Base-by-base conservation (phyloP, 257 asterid species). In the Lycium ferocissimum region DNA sequence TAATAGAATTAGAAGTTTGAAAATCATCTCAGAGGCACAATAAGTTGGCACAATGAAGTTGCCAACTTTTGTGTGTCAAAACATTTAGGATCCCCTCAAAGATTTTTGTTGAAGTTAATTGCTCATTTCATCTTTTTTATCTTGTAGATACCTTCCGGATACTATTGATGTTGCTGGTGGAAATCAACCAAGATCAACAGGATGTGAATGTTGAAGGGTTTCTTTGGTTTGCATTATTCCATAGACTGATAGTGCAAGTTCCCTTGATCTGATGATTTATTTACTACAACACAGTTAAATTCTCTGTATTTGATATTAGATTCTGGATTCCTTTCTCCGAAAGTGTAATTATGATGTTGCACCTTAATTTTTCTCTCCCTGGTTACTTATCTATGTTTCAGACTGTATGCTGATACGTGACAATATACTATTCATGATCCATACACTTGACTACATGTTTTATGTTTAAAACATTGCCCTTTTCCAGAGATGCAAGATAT, bases 131-230 rank as follows among this genome's bases (percentile, higher is more conserved):
- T 83, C 65, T 78, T 70, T 78, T 70, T 53, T 53, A 53, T 7
- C 38, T 43, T 53, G 61, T 85, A 90, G 91, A 58, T 90, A 90
- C 71, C 89, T 90, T 81, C 92, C 91, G 12, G 92, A 90, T 59
- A 85, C 95, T 79, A 92, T 93, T 45, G 95, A 93, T 69, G 90
- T 92, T 86, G 89, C 88, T 11, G 87, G 94, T 0, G 93, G 92
- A 79, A 94, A 88, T 88, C 95, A 90, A 79, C 92, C 92, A 86
- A 89, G 93, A 87, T 89, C 94, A 20, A 87, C 95, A 2, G 94
- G 97, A 49, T 93, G 95, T 85, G 93, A 93, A 85, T 93, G 95
- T 56, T 92, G 85, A 86, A 80, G 40, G 22, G 26, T 58, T 49
- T 6, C 40, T 53, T 59, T 26, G 22, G 86, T 66, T 26, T 67